Conservation (phyloP, 2,329 filamentous ascomycete genomes). For the Fusarium sp. region DNA sequence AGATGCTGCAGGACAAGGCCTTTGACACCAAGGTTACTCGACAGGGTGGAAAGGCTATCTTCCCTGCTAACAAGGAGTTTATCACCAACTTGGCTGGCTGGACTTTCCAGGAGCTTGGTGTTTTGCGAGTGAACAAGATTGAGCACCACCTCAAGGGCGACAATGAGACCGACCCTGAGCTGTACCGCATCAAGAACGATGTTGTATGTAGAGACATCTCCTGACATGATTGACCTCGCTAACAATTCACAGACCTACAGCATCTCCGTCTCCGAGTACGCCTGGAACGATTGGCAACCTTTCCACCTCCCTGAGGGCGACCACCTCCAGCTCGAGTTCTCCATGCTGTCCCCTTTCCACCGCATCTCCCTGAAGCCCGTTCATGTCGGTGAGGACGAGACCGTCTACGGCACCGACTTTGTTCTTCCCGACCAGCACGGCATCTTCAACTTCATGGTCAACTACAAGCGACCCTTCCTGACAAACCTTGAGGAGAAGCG, state of each 20-base stretch:
- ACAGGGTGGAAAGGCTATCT: conserved; percentile 59
- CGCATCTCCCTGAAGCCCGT: conserved; percentile 76
- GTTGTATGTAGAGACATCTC: conserved; percentile 70
- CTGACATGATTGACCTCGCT: conserved; percentile 20
- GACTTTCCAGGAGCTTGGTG: conserved; percentile 94
- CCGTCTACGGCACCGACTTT: conserved; percentile 79
- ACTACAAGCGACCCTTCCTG: conserved; percentile 95
- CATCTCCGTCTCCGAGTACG: conserved; percentile 90
- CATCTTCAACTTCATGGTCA: conserved; percentile 97
- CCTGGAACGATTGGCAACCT: conserved; percentile 76
- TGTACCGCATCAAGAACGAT: conserved; percentile 97
- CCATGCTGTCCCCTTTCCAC: conserved; percentile 98
- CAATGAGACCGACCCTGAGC: conserved; percentile 78
- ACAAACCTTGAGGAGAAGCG: conserved; percentile 92
- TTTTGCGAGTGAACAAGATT: conserved; percentile 83
- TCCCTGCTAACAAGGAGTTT: conserved; percentile 85
- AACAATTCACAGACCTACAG: conserved; percentile 72
- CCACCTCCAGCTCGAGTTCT: conserved; percentile 91
- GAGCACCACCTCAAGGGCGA: conserved; percentile 74
- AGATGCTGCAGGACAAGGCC: conserved; percentile 90
- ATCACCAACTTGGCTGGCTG: conserved; percentile 87
- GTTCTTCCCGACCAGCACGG: conserved; percentile 94
- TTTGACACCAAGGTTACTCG: conserved; percentile 82
- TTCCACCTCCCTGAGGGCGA: conserved; percentile 77
- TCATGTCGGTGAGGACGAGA: conserved; percentile 69